Evolutionary conservation across 1,284 basidiomycete species (phyloP), one percentile per base, ranked within the genome.

Genomic region (Ceraceosorus guamensis): DNA sequence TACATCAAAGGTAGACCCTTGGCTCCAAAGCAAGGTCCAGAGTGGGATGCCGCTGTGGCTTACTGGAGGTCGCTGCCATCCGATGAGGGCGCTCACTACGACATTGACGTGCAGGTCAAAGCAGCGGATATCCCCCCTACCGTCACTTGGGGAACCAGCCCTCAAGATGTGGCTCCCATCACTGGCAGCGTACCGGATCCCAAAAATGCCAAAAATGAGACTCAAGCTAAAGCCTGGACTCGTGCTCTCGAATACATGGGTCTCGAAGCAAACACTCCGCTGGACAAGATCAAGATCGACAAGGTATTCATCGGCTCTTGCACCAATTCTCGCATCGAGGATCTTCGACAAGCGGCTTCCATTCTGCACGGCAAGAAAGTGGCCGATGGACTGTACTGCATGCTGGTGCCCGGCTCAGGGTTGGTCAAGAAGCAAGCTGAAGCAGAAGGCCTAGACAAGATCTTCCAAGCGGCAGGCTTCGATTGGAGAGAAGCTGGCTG

Each of bases 301-400:
- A 73, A 75, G 61, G 73, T 75, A 37, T 75, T 75, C 49, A 73
- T 75, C 52, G 73, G 73, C 11, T 74, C 71, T 2, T 75, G 73
- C 66, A 75, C 73, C 55, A 75, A 75, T 59, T 63, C 68, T 18
- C 67, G 73, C 39, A 75, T 75, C 55, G 73, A 75, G 55, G 73
- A 75, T 55, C 60, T 75, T 11, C 64, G 73, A 35, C 66, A 64
- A 11, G 73, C 73, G 6, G 73, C 73, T 5, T 67, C 66, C 34
- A 65, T 75, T 24, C 65, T 74, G 8, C 59, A 74, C 55, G 73
- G 73, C 45, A 63, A 68, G 52, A 70, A 72, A 49, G 59, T 74
- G 5, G 63, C 73, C 48, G 50, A 61, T 10, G 61, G 63, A 11
- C 59, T 75, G 35, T 70, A 73, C 59, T 66, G 64, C 53, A 75